Percentiles rank a stretch among this genome's conserved stretches.
Evolutionary conservation across 1,139 yeast species (phyloP).

Genomic region (Kurtzmaniella natalensis): DNA sequence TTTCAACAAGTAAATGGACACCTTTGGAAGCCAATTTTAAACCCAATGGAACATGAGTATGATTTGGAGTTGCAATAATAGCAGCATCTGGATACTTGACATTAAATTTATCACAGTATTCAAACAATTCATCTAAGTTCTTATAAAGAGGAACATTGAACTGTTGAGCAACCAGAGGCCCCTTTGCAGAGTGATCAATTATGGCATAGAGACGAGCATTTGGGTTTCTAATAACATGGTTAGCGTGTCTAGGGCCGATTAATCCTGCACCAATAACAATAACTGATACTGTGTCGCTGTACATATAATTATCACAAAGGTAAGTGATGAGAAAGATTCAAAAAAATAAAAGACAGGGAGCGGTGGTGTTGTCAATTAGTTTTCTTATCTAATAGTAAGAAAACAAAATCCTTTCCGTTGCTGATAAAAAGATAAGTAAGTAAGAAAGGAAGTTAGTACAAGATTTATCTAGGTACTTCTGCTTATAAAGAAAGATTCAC

Average conservation of each 20-base stretch:
- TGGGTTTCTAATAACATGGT: constrained; percentile 17
- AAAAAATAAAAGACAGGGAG: not conserved
- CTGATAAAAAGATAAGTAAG: no score
- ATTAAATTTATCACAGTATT: constrained; percentile 20
- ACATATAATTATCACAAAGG: constrained; percentile 8
- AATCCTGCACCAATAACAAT: constrained; percentile 27
- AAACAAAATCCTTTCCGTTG: no score
- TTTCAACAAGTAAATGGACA: constrained; percentile 36
- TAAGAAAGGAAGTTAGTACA: no score
- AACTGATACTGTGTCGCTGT: constrained; percentile 15
- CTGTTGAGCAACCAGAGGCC: constrained; percentile 30
- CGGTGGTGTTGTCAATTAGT: not conserved
- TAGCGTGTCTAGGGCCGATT: constrained; percentile 30
- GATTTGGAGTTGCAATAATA: constrained; percentile 41
- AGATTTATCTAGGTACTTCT: no score
- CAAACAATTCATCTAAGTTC: constrained; percentile 25
- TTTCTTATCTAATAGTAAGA: no score
- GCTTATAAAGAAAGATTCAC: no score
- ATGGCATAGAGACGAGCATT: constrained; percentile 20
- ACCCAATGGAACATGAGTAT: constrained; percentile 34
- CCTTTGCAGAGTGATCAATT: constrained; percentile 37
- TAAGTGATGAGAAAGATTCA: not conserved
- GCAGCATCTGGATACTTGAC: constrained; percentile 36
- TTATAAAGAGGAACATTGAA: constrained; percentile 26
- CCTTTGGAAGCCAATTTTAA: constrained; percentile 31